A percentile compares a stretch with the other conserved stretches of the same genome.
These are phyloP conservation scores for Chytriomyces hyalinus DNA, from an alignment of 192 early-diverging fungal species.

Conservation along the genomic window DNA sequence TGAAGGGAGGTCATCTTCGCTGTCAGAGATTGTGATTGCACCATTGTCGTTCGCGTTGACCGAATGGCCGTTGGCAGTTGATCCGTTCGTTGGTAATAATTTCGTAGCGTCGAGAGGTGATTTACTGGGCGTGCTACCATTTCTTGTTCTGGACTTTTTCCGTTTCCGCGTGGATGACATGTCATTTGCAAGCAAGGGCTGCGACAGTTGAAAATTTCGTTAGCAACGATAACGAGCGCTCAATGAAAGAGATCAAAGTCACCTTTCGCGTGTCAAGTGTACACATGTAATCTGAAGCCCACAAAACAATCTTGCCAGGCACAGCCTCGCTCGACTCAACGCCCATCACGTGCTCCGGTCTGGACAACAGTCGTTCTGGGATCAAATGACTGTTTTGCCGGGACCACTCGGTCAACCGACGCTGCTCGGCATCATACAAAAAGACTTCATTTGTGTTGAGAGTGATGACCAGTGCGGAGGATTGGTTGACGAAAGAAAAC, in stretches of 20 bases:
- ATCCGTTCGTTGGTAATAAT: conserved; percentile 26
- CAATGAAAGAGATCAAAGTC: not conserved
- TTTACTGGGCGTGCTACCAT: conserved; percentile 36
- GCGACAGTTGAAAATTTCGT: conserved; percentile 9
- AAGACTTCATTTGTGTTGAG: conserved; percentile 75
- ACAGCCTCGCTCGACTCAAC: conserved; percentile 71
- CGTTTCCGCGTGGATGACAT: not conserved
- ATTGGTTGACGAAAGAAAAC: conserved; percentile 67
- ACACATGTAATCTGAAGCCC: conserved; percentile 72
- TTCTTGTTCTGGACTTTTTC: conserved; percentile 16
- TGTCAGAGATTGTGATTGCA: conserved; percentile 14
- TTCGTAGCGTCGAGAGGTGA: no score
- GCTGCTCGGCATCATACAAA: conserved; percentile 73
- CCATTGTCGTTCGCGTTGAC: conserved; percentile 10
- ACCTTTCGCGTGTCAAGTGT: conserved; percentile 71
- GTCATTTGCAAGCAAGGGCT: conserved; percentile 44
- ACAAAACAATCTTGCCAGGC: conserved; percentile 69
- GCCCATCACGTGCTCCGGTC: conserved; percentile 76
- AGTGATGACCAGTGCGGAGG: conserved; percentile 64
- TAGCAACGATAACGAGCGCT: not conserved
- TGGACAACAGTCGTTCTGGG: conserved; percentile 65
- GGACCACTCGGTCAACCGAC: conserved; percentile 82
- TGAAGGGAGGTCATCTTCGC: conserved; percentile 20
- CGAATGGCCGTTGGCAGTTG: conserved; percentile 36
- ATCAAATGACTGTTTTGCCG: conserved; percentile 67